phyloP scores from a whole-genome alignment of 2,329 filamentous ascomycete species.

The Fusarium veterinarium region DNA sequence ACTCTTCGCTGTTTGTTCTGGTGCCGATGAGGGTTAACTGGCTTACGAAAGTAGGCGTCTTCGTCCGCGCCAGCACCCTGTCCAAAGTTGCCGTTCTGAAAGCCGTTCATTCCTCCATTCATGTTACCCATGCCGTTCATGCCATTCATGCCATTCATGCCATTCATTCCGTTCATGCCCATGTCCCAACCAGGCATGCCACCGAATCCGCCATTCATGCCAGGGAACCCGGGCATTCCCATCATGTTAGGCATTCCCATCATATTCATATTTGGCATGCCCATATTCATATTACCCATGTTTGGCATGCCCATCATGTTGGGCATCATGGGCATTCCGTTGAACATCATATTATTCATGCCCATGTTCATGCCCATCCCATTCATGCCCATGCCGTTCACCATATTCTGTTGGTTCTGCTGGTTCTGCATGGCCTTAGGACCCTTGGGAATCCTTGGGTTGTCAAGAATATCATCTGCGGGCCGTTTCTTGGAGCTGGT shows the following conservation, averaged over 20 bases:
- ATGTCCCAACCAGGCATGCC: slow-evolving; percentile 45
- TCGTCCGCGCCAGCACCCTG: slow-evolving; percentile 79
- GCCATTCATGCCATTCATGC: slow-evolving; percentile 39
- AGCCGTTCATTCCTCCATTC: slow-evolving; percentile 49
- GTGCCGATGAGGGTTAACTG: slow-evolving; percentile 92
- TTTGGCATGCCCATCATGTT: slow-evolving; percentile 55
- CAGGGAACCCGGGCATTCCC: slow-evolving; percentile 47
- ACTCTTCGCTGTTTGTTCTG: slow-evolving; percentile 83
- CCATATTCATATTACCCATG: slow-evolving; percentile 54
- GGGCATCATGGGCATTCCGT: slow-evolving; percentile 55
- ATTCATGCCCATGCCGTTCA: slow-evolving; percentile 62
- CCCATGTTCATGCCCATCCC: slow-evolving; percentile 60
- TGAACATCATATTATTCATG: slow-evolving; percentile 56
- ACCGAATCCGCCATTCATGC: slow-evolving; percentile 47
- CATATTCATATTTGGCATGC: slow-evolving; percentile 49
- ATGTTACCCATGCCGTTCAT: slow-evolving; percentile 47
- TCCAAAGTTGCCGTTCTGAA: slow-evolving; percentile 55
- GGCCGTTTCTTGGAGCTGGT: slow-evolving; percentile 78
- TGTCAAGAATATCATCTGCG: slow-evolving; percentile 77
- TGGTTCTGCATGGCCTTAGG: slow-evolving; percentile 73
- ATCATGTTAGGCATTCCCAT: slow-evolving; percentile 49
- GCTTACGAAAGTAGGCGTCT: slow-evolving; percentile 93
- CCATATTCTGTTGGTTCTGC: slow-evolving; percentile 62
- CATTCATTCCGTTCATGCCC: slow-evolving; percentile 42
- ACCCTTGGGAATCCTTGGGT: slow-evolving; percentile 72